A percentile compares a stretch with the other conserved stretches of the same genome.
phyloP scores from a whole-genome alignment of 768 basidiomycete genomes.

The Panaeolus cyanescens region DNA sequence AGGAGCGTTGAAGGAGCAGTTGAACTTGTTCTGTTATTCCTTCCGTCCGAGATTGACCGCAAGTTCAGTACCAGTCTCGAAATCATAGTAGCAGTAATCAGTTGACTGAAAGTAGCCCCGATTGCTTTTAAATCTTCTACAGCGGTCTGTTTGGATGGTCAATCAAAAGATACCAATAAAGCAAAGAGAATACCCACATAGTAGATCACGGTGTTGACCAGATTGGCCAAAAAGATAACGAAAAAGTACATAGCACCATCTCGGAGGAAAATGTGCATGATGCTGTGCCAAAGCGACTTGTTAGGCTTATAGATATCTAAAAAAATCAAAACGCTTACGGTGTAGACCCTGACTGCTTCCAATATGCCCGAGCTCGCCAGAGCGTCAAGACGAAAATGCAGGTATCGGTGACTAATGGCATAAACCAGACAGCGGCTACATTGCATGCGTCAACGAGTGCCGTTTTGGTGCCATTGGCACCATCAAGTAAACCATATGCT shows the following conservation, averaged over 20 bases:
- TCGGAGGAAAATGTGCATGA: slow-evolving; percentile 22
- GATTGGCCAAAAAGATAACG: slow-evolving; percentile 24
- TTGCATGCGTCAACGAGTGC: background rate
- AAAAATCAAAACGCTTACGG: no score
- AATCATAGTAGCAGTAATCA: slow-evolving; percentile 28
- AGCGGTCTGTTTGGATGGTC: background rate
- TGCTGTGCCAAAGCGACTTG: slow-evolving; percentile 12
- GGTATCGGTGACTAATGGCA: slow-evolving; percentile 21
- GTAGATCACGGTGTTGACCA: slow-evolving; percentile 25
- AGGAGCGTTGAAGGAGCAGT: background rate
- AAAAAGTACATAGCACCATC: slow-evolving; percentile 29
- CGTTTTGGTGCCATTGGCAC: no score
- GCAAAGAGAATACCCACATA: slow-evolving; percentile 16
- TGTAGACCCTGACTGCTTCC: slow-evolving; percentile 6
- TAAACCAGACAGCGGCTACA: slow-evolving; percentile 25
- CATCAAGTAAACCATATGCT: background rate
- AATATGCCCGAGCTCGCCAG: slow-evolving; percentile 14
- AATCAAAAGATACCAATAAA: background rate
- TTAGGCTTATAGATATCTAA: no score
- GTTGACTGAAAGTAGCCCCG: slow-evolving; percentile 32
- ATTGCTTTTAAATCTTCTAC: slow-evolving; percentile 27
- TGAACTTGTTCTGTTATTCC: background rate
- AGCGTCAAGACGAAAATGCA: slow-evolving; percentile 18
- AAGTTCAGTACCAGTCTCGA: slow-evolving; percentile 32
- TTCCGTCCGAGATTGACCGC: slow-evolving; percentile 13